A percentile compares a stretch with the other conserved stretches of the same genome.
These are phyloP conservation scores for Saksenaea vasiformis DNA, from an alignment of 371 early-diverging fungal genomes.

Conservation along the genomic window DNA sequence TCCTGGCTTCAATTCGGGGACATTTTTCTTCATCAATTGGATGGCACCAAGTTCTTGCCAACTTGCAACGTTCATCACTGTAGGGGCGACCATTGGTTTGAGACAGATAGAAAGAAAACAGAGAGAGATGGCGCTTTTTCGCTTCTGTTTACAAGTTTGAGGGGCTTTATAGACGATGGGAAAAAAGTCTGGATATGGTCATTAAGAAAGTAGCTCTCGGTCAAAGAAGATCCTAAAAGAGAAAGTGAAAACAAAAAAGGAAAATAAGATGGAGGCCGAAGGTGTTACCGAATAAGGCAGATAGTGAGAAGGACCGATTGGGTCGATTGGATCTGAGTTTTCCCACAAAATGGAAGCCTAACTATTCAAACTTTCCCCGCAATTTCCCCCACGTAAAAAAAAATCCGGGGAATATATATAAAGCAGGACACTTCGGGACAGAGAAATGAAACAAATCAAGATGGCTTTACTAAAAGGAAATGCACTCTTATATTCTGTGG, in stretches of 20 bases:
- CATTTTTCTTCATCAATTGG: conserved; percentile 33
- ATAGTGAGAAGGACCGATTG: neutral
- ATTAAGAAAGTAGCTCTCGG: neutral
- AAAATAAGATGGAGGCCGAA: neutral
- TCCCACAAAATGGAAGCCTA: neutral
- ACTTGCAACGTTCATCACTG: conserved; percentile 46
- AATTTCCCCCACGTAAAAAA: conserved; percentile 2
- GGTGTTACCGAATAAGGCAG: neutral
- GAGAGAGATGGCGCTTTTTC: neutral
- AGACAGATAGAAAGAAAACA: neutral
- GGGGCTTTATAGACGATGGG: neutral
- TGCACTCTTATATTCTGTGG: conserved; percentile 27
- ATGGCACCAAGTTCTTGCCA: conserved; percentile 57
- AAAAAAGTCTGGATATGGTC: neutral
- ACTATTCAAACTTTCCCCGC: conserved; percentile 3
- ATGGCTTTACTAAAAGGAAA: conserved; percentile 18
- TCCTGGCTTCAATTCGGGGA: conserved; percentile 46
- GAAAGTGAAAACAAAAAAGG: neutral
- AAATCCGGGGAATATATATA: conserved; percentile 4
- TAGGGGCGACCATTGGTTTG: conserved; percentile 12
- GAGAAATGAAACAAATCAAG: neutral
- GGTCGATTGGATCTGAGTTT: neutral
- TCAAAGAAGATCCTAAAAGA: neutral
- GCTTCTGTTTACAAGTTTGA: neutral
- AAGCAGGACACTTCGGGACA: neutral